These are phyloP conservation scores for Rhizopus sp. DNA, from an alignment of 371 early-diverging fungal species.

Conservation along the genomic window DNA sequence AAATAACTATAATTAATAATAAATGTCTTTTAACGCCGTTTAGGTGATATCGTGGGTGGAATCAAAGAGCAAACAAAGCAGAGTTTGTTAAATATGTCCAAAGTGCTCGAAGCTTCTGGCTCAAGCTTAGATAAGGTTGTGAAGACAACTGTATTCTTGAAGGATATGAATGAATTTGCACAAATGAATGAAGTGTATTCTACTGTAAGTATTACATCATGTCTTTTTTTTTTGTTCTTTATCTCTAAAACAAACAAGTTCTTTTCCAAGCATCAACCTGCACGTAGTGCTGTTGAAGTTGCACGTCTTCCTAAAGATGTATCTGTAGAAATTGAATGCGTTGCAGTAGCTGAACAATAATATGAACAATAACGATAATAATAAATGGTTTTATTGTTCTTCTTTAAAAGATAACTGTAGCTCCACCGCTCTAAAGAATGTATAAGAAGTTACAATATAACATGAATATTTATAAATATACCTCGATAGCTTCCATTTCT, in stretches of 20 bases:
- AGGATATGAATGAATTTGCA: conserved; percentile 27
- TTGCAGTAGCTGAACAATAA: conserved; percentile 1
- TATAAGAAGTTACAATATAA: not conserved
- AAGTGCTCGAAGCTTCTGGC: conserved; percentile 71
- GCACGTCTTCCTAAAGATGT: conserved; percentile 79
- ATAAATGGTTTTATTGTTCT: not conserved
- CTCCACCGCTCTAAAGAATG: conserved; percentile 38
- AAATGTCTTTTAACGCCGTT: not conserved
- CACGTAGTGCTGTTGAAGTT: conserved; percentile 81
- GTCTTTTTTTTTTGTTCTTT: not conserved
- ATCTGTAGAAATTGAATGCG: conserved; percentile 61
- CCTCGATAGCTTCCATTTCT: conserved; percentile 58
- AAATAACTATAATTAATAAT: not conserved
- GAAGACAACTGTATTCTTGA: conserved; percentile 85
- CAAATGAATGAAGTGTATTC: conserved; percentile 1
- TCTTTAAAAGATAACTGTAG: conserved; percentile 27
- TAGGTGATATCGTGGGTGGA: conserved; percentile 45
- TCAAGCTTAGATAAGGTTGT: conserved; percentile 72
- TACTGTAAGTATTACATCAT: not conserved
- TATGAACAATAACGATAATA: not conserved
- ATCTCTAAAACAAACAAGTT: conserved; percentile 12
- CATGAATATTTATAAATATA: conserved; percentile 15
- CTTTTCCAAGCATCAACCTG: conserved; percentile 71
- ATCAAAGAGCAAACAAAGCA: conserved; percentile 59
- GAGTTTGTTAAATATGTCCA: conserved; percentile 69